Evolutionary conservation across 352 stramenopile species (phyloP), one percentile per base, ranked within the genome.

Genomic region (Phytophthora crassamura): DNA sequence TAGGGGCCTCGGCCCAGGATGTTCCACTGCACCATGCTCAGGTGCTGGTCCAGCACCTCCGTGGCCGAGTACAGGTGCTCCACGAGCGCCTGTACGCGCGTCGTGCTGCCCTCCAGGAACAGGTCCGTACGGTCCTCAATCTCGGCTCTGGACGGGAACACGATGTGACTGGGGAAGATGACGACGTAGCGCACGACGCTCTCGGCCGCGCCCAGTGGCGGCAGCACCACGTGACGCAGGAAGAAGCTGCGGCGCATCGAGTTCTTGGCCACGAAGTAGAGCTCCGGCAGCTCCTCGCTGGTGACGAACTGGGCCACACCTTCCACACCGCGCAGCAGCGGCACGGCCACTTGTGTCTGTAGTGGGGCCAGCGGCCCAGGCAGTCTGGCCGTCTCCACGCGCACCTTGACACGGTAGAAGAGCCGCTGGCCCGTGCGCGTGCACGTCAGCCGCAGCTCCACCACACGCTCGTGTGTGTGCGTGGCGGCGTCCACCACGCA

Each of bases 21-120:
- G 38, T 94, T 94, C 86, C 86, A 94, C 70, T 94, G 86, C 15
- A 93, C 84, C 84, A 93, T 94, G 36, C 83, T 91, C 74, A 86
- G 84, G 46, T 93, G 84, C 65, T 93, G 82, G 60, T 94, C 86
- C 52, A 94, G 59, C 30, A 92, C 83, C 45, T 93, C 84, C 2
- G 84, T 94, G 15, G 86, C 86, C 36, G 86, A 94, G 68, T 94
- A 94, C 40, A 94, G 76, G 42, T 91, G 80, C 66, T 94, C 86
- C 61, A 94, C 84, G 11, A 93, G 46, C 12, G 76, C 71, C 69
- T 93, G 83, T 8, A 92, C 74, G 15, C 84, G 83, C 10, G 71
- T 89, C 2, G 84, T 93, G 20, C 83, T 93, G 22, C 90, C 82
- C 34, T 90, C 67, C 1, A 94, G 59, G 39, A 94, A 90, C 28